Evolutionary conservation across 768 basidiomycete genomes (phyloP), one percentile per base, ranked within the genome.

Genomic region (Calvatia gigantea): DNA sequence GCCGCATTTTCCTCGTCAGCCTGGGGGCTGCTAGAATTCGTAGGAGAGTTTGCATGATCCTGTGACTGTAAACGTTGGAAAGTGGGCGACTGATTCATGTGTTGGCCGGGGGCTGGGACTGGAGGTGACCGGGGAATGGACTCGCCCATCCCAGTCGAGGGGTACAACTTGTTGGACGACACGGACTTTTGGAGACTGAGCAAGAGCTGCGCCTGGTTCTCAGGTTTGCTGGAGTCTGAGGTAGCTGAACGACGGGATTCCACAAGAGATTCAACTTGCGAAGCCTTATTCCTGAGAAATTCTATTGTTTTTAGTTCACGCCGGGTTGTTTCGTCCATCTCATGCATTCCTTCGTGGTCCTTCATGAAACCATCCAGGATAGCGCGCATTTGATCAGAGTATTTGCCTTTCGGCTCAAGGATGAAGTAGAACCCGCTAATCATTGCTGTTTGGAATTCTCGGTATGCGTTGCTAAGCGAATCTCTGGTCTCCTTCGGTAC

Each of bases 361-460:
- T 81, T 76, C 59, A 93, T 75, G 69, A 92, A 94, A 3, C 76
- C 80, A 57, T 93, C 90, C 60, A 94, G 69, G 45, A 94, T 89
- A 37, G 79, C 74, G 63, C 89, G 87, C 90, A 94, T 92, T 39
- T 74, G 77, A 4, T 73, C 76, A 4, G 85, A 83, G 62, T 89
- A 78, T 59, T 78, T 74, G 3, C 90, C 91, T 33, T 75, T 83
- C 2, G 89, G 91, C 58, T 94, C 83, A 27, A 94, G 73, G 48
- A 90, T 84, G 48, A 93, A 81, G 65, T 91, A 91, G 49, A 94
- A 91, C 9, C 92, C 89, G 59, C 87, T 86, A 51, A 94, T 87
- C 90, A 94, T 91, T 8, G 89, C 87, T 7, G 89, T 86, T 67
- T 92, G 91, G 69, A 94, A 94, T 63, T 92, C 91, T 54, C 91